Conservation (phyloP, 441 rosid species). For the Eruca vesicaria region DNA sequence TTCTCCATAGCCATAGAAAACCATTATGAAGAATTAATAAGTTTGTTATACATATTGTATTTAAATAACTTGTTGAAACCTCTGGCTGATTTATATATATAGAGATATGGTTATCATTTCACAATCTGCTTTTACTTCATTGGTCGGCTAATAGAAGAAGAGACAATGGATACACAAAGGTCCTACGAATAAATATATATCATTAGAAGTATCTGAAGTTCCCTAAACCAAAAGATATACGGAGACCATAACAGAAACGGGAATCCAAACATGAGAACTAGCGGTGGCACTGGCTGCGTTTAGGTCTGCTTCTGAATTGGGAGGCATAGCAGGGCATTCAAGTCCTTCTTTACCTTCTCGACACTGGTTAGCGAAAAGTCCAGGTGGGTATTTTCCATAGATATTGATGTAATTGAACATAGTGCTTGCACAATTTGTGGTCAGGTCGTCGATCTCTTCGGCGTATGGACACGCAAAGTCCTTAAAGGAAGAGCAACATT, state of each 20-base stretch:
- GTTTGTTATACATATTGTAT: background rate
- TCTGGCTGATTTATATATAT: background rate
- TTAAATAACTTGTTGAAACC: background rate
- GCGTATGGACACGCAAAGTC: slow-evolving; percentile 74
- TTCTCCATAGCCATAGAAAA: background rate
- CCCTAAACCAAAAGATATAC: slow-evolving; percentile 27
- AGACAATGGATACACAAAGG: background rate
- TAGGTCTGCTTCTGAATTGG: slow-evolving; percentile 24
- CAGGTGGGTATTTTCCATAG: slow-evolving; percentile 77
- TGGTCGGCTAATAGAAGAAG: background rate
- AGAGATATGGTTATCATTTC: background rate
- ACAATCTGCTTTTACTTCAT: background rate
- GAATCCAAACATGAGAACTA: slow-evolving; percentile 32
- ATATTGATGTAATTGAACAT: slow-evolving; percentile 89
- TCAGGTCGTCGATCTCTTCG: slow-evolving; percentile 53
- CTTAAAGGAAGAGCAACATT: slow-evolving; percentile 61
- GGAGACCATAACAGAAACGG: slow-evolving; percentile 12
- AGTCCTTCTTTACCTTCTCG: slow-evolving; percentile 63
- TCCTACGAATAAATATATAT: background rate
- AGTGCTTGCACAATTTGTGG: slow-evolving; percentile 60
- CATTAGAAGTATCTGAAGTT: background rate
- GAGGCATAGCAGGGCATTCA: slow-evolving; percentile 49
- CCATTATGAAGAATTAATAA: background rate
- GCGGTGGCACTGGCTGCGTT: slow-evolving; percentile 30
- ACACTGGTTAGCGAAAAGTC: slow-evolving; percentile 69